These are phyloP conservation scores for Salix brachista DNA, from an alignment of 345 rosid species.

Conservation along the genomic window DNA sequence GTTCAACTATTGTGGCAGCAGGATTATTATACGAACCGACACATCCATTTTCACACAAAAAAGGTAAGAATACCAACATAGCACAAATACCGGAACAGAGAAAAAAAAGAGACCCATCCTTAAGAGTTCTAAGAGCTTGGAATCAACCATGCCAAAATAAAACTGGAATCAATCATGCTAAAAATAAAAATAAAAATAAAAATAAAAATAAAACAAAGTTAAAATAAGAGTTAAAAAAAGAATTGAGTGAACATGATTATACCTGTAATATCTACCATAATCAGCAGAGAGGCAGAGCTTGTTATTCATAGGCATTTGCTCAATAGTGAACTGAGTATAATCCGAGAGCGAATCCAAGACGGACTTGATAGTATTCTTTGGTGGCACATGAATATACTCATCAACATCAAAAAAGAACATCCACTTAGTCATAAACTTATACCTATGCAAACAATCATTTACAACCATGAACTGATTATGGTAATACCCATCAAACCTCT, in stretches of 20 bases:
- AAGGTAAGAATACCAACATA: not conserved
- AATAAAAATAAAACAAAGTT: not conserved
- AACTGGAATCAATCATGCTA: not conserved
- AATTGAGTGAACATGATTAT: not conserved
- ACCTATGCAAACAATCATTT: conserved; percentile 82
- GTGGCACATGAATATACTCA: conserved; percentile 62
- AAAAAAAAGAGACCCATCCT: not conserved
- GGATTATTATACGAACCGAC: not conserved
- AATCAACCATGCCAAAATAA: not conserved
- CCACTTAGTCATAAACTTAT: conserved; percentile 74
- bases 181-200: not conserved
- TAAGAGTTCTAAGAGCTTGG: not conserved
- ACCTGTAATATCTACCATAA: conserved; percentile 68
- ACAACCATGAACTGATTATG: conserved; percentile 94
- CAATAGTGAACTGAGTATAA: conserved; percentile 66
- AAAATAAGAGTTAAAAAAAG: not conserved
- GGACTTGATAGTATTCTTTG: conserved; percentile 46
- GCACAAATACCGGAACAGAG: not conserved
- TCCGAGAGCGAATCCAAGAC: conserved; percentile 60
- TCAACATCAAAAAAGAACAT: conserved; percentile 91
- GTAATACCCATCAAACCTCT: conserved; percentile 88
- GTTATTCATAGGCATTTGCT: conserved; percentile 80
- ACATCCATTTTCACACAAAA: not conserved
- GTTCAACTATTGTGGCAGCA: not conserved
- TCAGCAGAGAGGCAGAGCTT: conserved; percentile 64